Percentiles rank a stretch among this genome's conserved stretches.
Conservation (phyloP, 768 basidiomycete species). For the Calocera cornea region DNA sequence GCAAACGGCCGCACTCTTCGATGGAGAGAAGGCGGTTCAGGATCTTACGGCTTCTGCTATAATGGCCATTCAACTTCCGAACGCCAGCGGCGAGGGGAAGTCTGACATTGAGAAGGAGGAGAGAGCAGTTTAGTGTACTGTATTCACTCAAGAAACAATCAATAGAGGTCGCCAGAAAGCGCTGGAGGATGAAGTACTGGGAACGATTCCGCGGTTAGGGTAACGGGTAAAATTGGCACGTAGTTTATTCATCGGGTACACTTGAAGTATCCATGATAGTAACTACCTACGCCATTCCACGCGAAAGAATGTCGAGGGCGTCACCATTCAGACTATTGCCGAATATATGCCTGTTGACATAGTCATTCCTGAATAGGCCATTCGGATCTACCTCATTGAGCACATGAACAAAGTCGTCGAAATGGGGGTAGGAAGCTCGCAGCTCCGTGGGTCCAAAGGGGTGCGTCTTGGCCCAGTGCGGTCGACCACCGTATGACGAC, state of each 20-base stretch:
- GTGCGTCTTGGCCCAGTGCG: constrained; percentile 97
- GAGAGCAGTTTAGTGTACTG: not conserved
- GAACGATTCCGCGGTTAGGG: too few relatives aligned
- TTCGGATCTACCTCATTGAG: constrained; percentile 50
- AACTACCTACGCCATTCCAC: too few relatives aligned
- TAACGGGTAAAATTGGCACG: too few relatives aligned
- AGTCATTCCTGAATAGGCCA: constrained; percentile 48
- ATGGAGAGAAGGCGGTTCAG: constrained; percentile 38
- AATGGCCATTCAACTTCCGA: not conserved
- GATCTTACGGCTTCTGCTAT: constrained; percentile 22
- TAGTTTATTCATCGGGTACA: too few relatives aligned
- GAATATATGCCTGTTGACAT: constrained; percentile 75
- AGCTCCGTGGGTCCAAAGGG: constrained; percentile 49
- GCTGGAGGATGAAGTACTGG: too few relatives aligned
- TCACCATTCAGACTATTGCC: constrained; percentile 25
- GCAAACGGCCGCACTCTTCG: constrained; percentile 60
- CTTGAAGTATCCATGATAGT: too few relatives aligned
- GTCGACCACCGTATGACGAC: constrained; percentile 55
- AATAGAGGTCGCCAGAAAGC: not conserved
- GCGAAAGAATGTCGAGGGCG: too few relatives aligned
- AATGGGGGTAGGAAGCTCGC: constrained; percentile 60
- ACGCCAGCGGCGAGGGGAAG: not conserved
- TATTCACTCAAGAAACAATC: not conserved
- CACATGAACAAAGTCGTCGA: constrained; percentile 60
- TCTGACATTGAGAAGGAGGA: not conserved